These are phyloP conservation scores for Melampsora americana DNA, from an alignment of 1,284 basidiomycete genomes.

Conservation along the genomic window DNA sequence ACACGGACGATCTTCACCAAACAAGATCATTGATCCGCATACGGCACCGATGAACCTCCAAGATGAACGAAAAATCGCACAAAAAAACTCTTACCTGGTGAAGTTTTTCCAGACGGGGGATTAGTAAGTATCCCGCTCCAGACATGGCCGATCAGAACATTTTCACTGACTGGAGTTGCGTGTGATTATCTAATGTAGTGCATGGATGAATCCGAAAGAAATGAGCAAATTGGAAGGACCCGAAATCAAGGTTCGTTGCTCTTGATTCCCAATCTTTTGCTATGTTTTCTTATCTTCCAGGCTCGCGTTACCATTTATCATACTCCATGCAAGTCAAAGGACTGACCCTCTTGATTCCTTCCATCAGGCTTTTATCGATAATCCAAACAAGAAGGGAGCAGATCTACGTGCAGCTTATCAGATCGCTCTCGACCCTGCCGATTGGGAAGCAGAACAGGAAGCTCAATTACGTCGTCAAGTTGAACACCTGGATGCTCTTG, in stretches of 20 bases:
- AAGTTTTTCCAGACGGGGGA: constrained; percentile 43
- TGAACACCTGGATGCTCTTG: constrained; percentile 24
- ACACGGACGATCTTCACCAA: not conserved
- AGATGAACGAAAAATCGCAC: constrained; percentile 38
- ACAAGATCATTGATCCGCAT: constrained; percentile 43
- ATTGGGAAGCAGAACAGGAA: constrained; percentile 46
- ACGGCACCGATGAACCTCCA: constrained; percentile 28
- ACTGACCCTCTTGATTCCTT: no score
- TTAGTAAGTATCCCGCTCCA: constrained; percentile 11
- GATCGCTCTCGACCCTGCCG: constrained; percentile 44
- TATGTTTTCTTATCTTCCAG: not conserved
- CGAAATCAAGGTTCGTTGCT: constrained; percentile 29
- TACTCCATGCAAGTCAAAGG: no score
- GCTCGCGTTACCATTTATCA: no score
- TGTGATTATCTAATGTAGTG: constrained; percentile 9
- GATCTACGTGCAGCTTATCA: constrained; percentile 45
- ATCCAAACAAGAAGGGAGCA: constrained; percentile 46
- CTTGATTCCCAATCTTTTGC: not conserved
- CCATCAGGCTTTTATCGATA: constrained; percentile 45
- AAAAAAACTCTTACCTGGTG: constrained; percentile 42
- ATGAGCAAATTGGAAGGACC: constrained; percentile 26
- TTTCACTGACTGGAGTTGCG: not conserved
- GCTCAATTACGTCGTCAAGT: not conserved
- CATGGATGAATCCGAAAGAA: constrained; percentile 45
- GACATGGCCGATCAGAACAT: not conserved